A percentile compares a stretch with the other conserved stretches of the same genome.
These are phyloP conservation scores for Histomonas meleagridis DNA, from an alignment of 208 protist species.

Conservation along the genomic window DNA sequence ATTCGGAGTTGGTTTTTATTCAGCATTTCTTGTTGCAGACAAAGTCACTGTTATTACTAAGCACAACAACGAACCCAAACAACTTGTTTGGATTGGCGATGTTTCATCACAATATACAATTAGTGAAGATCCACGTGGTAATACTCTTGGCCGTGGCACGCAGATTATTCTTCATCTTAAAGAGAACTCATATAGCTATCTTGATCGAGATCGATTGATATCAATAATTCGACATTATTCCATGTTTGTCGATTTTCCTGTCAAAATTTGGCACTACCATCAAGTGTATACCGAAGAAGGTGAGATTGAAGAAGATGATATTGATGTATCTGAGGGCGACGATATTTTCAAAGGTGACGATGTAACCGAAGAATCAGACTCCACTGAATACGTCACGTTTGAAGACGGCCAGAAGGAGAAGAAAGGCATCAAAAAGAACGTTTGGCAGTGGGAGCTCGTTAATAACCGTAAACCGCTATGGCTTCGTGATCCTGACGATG, in stretches of 20 bases:
- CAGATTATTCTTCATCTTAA: constrained; percentile 81
- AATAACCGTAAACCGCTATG: constrained; percentile 96
- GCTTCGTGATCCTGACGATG: constrained; percentile 73
- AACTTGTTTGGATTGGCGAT: constrained; percentile 88
- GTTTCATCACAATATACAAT: constrained; percentile 79
- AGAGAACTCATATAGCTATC: constrained; percentile 78
- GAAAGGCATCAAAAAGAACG: constrained; percentile 62
- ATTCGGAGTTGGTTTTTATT: constrained; percentile 99
- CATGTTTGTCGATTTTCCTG: constrained; percentile 96
- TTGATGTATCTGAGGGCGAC: constrained; percentile 44
- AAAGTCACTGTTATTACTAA: constrained; percentile 81
- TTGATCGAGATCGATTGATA: constrained; percentile 56
- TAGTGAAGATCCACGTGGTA: constrained; percentile 65
- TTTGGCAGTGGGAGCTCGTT: constrained; percentile 70
- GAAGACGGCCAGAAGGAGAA: constrained; percentile 52
- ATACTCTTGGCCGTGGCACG: constrained; percentile 78
- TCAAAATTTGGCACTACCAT: constrained; percentile 12
- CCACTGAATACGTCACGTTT: not conserved
- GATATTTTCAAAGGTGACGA: constrained; percentile 40
- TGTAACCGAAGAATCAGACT: not conserved
- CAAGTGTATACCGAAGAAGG: not conserved
- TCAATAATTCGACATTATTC: constrained; percentile 81
- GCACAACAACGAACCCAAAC: constrained; percentile 38
- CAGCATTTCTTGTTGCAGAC: constrained; percentile 96
- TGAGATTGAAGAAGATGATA: constrained; percentile 46